Conservation (phyloP, 495 filamentous ascomycete species). For the Daldinia caldariorum region DNA sequence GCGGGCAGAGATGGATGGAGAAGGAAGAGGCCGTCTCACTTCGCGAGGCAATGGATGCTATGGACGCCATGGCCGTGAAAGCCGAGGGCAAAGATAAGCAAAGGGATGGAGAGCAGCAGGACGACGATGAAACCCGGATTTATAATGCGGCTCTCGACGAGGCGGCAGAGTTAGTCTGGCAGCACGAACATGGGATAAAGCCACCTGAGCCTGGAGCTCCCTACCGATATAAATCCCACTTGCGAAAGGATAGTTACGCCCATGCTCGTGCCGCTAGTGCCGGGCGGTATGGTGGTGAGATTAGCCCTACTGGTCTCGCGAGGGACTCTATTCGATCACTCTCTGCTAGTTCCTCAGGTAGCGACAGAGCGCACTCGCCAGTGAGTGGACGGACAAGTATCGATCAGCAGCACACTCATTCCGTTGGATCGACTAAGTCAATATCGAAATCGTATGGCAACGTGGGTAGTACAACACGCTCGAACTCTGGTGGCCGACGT, state of each 20-base stretch:
- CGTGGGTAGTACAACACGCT: constrained; percentile 36
- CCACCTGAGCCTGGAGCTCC: constrained; percentile 68
- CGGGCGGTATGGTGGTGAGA: constrained; percentile 60
- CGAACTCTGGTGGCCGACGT: constrained; percentile 45
- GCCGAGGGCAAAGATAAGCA: constrained; percentile 40
- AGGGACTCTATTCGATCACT: constrained; percentile 58
- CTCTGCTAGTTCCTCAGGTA: constrained; percentile 61
- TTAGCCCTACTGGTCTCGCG: constrained; percentile 59
- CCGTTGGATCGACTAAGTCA: constrained; percentile 35
- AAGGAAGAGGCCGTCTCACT: constrained; percentile 83
- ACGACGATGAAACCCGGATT: constrained; percentile 71
- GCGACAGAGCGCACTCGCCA: constrained; percentile 48
- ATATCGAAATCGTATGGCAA: constrained; percentile 45
- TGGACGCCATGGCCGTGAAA: constrained; percentile 65
- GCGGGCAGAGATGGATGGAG: constrained; percentile 83
- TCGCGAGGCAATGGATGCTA: constrained; percentile 80
- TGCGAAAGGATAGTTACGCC: constrained; percentile 68
- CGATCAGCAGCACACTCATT: constrained; percentile 43
- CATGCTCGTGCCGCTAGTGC: constrained; percentile 70
- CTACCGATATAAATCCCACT: constrained; percentile 69
- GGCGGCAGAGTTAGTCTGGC: constrained; percentile 86
- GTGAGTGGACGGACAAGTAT: constrained; percentile 46
- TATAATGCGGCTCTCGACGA: constrained; percentile 84
- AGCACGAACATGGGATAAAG: constrained; percentile 72
- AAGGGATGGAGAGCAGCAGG: constrained; percentile 39